Percentiles rank a stretch among this genome's conserved stretches.
Conservation (phyloP, 768 basidiomycete species). For the Tulasnella sp. region DNA sequence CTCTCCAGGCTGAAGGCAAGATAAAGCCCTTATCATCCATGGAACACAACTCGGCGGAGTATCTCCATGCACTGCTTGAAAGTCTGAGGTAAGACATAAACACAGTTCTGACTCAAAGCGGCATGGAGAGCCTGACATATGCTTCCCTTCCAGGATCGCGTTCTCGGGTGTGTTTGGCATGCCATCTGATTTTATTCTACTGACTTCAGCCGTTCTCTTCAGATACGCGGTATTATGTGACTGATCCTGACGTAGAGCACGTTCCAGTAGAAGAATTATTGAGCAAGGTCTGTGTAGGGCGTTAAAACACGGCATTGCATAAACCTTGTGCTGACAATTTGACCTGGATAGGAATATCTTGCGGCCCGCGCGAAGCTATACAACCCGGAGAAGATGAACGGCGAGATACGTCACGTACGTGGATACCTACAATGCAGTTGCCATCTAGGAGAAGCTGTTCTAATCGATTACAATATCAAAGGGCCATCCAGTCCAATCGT, state of each 20-base stretch:
- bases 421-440: too few species aligned
- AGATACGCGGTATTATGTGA: conserved; percentile 87
- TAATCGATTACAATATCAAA: conserved; percentile 26
- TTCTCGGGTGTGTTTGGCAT: conserved; percentile 51
- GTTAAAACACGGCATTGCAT: neutral
- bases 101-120: neutral
- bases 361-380: conserved; percentile 69
- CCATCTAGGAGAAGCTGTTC: too few species aligned
- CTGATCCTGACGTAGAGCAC: conserved; percentile 71
- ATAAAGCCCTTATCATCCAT: conserved; percentile 60
- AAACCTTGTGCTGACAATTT: conserved; percentile 1
- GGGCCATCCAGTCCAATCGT: conserved; percentile 75
- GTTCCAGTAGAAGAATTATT: conserved; percentile 75
- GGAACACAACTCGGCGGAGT: conserved; percentile 85
- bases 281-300: conserved; percentile 49
- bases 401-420: conserved; percentile 56
- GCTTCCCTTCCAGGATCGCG: conserved; percentile 29
- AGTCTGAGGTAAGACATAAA: conserved; percentile 54
- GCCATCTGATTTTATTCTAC: neutral
- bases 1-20: conserved; percentile 63
- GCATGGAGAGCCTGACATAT: too few species aligned
- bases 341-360: conserved; percentile 67
- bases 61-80: conserved; percentile 80
- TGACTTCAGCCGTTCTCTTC: conserved; percentile 8
- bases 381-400: conserved; percentile 53